Conservation (phyloP, 1,139 yeast species). For the Diutina catenulata region DNA sequence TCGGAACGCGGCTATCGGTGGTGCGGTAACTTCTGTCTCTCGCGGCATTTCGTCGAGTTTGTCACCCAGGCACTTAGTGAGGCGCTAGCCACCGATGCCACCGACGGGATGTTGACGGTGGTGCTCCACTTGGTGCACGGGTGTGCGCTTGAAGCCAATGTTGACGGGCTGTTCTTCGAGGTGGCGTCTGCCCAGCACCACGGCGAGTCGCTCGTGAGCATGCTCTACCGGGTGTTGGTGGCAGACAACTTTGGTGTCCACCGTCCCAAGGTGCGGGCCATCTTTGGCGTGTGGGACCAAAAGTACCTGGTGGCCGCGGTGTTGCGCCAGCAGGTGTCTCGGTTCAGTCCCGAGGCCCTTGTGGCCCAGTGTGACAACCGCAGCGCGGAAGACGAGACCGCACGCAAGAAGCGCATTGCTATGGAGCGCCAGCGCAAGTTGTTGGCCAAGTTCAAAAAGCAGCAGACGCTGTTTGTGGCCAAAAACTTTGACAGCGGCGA, state of each 20-base stretch:
- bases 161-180: constrained; percentile 44
- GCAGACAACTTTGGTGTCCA: constrained; percentile 27
- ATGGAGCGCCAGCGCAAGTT: constrained; percentile 61
- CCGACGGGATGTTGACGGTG: constrained; percentile 48
- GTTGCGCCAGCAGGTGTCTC: not conserved
- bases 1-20: constrained; percentile 20
- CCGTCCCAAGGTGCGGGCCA: constrained; percentile 44
- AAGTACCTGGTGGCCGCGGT: not conserved
- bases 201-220: constrained; percentile 30
- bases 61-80: constrained; percentile 32
- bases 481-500: constrained; percentile 28
- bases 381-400: constrained; percentile 32
- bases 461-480: constrained; percentile 60
- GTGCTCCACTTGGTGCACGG: constrained; percentile 62
- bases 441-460: constrained; percentile 67
- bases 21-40: constrained; percentile 36
- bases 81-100: constrained; percentile 27
- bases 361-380: not conserved
- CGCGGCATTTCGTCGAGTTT: constrained; percentile 40
- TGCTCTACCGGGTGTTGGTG: constrained; percentile 31
- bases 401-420: constrained; percentile 57
- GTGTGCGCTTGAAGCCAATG: constrained; percentile 20
- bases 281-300: constrained; percentile 19
- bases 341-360: not conserved
- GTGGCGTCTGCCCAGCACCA: constrained; percentile 38